Conservation (phyloP, 768 basidiomycete genomes). For the Mycena floridula region DNA sequence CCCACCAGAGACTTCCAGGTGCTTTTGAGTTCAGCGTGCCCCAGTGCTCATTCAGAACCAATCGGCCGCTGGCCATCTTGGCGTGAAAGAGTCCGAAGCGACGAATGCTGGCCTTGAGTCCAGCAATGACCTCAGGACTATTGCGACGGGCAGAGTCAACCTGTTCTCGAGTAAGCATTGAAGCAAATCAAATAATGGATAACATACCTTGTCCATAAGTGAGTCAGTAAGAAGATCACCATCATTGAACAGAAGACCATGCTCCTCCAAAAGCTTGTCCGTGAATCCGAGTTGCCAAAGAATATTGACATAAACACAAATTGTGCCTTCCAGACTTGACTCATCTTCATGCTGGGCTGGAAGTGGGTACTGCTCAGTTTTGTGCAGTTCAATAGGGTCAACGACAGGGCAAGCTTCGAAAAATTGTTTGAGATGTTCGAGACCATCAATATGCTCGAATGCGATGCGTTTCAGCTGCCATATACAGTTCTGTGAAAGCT, state of each 20-base stretch:
- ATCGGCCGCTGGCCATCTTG: too few species aligned
- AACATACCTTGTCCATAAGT: slow-evolving; percentile 8
- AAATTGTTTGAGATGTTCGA: neutral
- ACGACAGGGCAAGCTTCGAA: slow-evolving; percentile 1
- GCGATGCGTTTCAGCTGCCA: slow-evolving; percentile 3
- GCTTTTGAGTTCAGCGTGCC: too few species aligned
- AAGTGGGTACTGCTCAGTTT: slow-evolving; percentile 10
- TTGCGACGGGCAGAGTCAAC: too few species aligned
- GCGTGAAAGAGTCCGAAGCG: too few species aligned
- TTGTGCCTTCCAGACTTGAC: slow-evolving; percentile 13
- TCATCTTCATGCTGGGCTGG: slow-evolving; percentile 14
- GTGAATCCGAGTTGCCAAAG: neutral
- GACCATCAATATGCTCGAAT: neutral
- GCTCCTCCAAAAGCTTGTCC: neutral
- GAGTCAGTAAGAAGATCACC: slow-evolving; percentile 8
- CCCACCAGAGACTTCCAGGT: too few species aligned
- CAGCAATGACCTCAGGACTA: too few species aligned
- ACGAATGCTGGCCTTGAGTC: too few species aligned
- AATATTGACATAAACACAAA: slow-evolving; percentile 6
- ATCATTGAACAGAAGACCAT: slow-evolving; percentile 8
- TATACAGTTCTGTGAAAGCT: neutral
- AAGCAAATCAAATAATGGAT: neutral
- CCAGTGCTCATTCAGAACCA: too few species aligned
- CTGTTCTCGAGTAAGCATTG: neutral
- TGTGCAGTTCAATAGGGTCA: slow-evolving; percentile 8